These are phyloP conservation scores for Kitagawia praeruptora DNA, from an alignment of 129 eudicot species.

Conservation along the genomic window DNA sequence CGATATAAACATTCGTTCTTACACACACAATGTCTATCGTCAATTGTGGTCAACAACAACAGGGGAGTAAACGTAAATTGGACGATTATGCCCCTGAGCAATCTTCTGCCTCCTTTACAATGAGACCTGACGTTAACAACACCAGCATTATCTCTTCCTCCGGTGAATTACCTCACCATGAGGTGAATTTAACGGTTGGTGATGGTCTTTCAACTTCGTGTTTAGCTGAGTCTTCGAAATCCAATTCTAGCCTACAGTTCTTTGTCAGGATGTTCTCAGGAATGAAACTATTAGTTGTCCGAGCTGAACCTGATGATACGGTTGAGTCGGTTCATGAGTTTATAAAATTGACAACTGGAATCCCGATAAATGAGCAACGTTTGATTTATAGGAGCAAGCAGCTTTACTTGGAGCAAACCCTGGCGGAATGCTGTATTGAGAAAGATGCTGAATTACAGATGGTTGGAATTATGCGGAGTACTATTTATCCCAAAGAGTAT, in stretches of 20 bases:
- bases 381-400: conserved; percentile 60
- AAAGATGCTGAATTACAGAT: conserved; percentile 45
- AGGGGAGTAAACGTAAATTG: conserved; percentile 48
- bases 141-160: conserved; percentile 9
- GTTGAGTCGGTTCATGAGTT: conserved; percentile 37
- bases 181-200: conserved; percentile 10
- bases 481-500: conserved; percentile 44
- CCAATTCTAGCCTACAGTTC: conserved; percentile 35
- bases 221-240: background rate
- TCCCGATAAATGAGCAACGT: conserved; percentile 49
- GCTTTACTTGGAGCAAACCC: conserved; percentile 54
- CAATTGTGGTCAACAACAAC: conserved; percentile 11
- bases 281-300: conserved; percentile 40
- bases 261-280: conserved; percentile 51
- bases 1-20: no score
- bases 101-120: conserved; percentile 23
- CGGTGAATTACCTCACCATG: background rate
- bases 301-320: conserved; percentile 30
- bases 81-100: conserved; percentile 38
- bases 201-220: background rate
- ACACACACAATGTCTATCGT: conserved; percentile 26
- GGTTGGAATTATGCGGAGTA: conserved; percentile 68
- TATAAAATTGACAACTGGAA: conserved; percentile 35
- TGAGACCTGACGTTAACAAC: conserved; percentile 19
- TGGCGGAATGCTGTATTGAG: conserved; percentile 37